A percentile compares a stretch with the other conserved stretches of the same genome.
phyloP scores from a whole-genome alignment of 495 filamentous ascomycete genomes.

The Sphaerosporella brunnea region DNA sequence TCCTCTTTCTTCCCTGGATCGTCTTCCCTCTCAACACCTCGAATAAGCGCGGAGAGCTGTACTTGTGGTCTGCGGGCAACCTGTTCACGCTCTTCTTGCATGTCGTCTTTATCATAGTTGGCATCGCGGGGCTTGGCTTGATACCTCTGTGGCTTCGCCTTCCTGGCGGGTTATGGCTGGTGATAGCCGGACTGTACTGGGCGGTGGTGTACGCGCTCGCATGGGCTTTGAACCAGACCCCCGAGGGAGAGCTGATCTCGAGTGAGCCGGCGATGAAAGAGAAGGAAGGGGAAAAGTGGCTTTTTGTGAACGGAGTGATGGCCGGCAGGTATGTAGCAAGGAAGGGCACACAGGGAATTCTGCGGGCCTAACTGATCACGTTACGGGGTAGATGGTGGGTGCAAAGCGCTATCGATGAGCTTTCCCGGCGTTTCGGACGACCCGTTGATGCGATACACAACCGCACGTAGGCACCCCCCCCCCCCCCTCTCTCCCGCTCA shows the following conservation, averaged over 20 bases:
- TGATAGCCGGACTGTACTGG: neutral
- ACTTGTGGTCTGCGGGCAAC: neutral
- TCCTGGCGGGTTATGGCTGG: neutral
- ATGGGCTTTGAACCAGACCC: constrained; percentile 1
- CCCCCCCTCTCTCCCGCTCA: neutral
- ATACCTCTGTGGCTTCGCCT: neutral
- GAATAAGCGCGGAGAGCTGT: neutral
- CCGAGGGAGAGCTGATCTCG: neutral
- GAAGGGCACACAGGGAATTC: no score
- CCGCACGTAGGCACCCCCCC: constrained; percentile 31
- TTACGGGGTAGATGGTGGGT: constrained; percentile 6
- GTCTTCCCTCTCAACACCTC: neutral
- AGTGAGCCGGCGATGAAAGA: neutral
- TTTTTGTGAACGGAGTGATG: constrained; percentile 41
- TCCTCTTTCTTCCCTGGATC: neutral
- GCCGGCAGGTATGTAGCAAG: constrained; percentile 35
- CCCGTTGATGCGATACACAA: constrained; percentile 67
- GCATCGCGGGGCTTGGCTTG: neutral
- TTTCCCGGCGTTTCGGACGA: constrained; percentile 57
- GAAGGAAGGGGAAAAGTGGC: constrained; percentile 43
- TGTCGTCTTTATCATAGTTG: neutral
- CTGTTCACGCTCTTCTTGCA: neutral
- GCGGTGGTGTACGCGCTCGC: constrained; percentile 1
- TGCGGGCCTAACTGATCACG: no score
- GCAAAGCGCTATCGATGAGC: constrained; percentile 44